Conservation (phyloP, 1,139 yeast species). For the Candida dubliniensis region DNA sequence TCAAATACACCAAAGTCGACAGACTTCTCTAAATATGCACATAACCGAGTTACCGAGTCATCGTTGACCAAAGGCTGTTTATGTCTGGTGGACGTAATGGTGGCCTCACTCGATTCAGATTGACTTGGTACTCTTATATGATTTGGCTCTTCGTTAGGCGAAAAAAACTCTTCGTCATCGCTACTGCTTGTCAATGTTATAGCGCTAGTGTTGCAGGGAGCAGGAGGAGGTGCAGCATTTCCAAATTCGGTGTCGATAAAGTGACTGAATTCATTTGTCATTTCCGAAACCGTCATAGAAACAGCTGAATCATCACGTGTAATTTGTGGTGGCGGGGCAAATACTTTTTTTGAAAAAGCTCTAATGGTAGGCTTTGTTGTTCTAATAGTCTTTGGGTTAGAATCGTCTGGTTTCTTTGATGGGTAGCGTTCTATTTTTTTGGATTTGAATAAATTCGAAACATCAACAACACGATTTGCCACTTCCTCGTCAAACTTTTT, state of each 20-base stretch:
- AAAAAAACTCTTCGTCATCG: conserved; percentile 21
- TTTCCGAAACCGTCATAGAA: conserved; percentile 33
- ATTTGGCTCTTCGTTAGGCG: conserved; percentile 3
- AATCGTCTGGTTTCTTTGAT: not conserved
- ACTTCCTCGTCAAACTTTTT: not conserved
- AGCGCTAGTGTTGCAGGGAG: conserved; percentile 12
- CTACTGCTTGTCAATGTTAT: conserved; percentile 20
- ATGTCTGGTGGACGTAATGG: conserved; percentile 25
- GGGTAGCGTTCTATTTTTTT: not conserved
- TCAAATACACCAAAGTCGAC: conserved; percentile 18
- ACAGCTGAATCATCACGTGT: conserved; percentile 22
- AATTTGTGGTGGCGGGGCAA: conserved; percentile 1
- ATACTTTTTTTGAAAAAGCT: not conserved
- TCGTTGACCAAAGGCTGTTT: conserved; percentile 15
- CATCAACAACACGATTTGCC: conserved; percentile 3
- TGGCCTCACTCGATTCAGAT: conserved; percentile 36
- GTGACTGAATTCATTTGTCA: conserved; percentile 31
- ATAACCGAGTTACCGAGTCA: conserved; percentile 36
- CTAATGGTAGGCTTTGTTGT: not conserved
- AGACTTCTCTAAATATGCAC: conserved; percentile 33
- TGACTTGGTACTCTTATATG: conserved; percentile 10
- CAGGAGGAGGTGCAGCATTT: conserved; percentile 6
- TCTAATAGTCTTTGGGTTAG: not conserved
- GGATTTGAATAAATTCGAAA: not conserved
- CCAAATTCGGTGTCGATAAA: conserved; percentile 28